Evolutionary conservation across 495 filamentous ascomycete genomes (phyloP).

Genomic region (Aspergillus biplanus): DNA sequence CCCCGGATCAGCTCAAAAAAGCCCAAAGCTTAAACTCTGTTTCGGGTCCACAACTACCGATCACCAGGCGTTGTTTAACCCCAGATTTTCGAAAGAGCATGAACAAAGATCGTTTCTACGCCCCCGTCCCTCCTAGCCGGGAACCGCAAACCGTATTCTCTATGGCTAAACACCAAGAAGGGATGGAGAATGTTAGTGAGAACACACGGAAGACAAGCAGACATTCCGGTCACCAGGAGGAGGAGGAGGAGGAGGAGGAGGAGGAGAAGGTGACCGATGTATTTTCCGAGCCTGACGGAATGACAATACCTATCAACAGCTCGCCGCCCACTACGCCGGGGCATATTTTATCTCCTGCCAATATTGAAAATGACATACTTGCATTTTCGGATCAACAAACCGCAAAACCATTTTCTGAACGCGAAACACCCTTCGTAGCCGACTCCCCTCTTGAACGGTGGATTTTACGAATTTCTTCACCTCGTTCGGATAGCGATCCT

Average conservation of each 20-base stretch:
- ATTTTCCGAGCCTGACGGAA: not conserved
- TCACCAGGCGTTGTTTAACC: not conserved
- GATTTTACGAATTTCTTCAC: not conserved
- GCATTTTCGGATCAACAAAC: not conserved
- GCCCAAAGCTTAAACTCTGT: no score
- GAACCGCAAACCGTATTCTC: not conserved
- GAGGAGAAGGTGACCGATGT: not conserved
- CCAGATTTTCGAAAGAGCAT: not conserved
- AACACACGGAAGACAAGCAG: slow-evolving; percentile 2
- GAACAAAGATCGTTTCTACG: not conserved
- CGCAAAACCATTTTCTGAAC: not conserved
- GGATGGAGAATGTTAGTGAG: not conserved
- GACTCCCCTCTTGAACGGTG: not conserved
- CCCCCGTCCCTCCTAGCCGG: not conserved
- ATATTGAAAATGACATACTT: not conserved
- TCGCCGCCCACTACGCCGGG: slow-evolving; percentile 4
- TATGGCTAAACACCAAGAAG: not conserved
- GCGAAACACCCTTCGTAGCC: not conserved
- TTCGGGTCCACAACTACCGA: not conserved
- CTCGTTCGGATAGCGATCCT: not conserved
- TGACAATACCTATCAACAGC: not conserved
- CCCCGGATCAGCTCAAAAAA: no score
- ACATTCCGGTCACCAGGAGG: not conserved
- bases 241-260: not conserved
- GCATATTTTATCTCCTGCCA: not conserved